Evolutionary conservation across 305 asterid species (phyloP).

Genomic region (Fraxinus greggii): DNA sequence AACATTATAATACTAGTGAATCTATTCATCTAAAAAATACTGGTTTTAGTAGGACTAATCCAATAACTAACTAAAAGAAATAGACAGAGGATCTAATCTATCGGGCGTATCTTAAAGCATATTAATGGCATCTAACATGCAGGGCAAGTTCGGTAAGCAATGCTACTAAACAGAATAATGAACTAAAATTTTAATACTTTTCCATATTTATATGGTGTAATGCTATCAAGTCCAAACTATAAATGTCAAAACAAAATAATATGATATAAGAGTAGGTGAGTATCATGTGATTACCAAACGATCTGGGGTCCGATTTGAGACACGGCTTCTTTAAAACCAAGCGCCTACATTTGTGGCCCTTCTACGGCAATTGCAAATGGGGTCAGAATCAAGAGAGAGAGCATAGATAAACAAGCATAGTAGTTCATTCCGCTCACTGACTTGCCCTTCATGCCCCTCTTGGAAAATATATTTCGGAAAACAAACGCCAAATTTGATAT

Average conservation of each 20-base stretch:
- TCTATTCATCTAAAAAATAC: too few species aligned
- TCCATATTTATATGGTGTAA: too few species aligned
- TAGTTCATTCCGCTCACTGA: conserved; percentile 95
- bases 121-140: not conserved
- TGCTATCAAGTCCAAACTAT: not conserved
- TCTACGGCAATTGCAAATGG: conserved; percentile 95
- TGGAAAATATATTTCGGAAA: conserved; percentile 52
- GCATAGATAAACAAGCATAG: conserved; percentile 80
- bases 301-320: conserved; percentile 82
- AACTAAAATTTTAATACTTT: not conserved
- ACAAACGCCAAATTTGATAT: conserved; percentile 55
- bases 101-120: not conserved
- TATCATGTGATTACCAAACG: conserved; percentile 59
- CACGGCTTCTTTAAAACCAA: conserved; percentile 60
- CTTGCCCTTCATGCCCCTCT: conserved; percentile 74
- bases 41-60: too few species aligned
- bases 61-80: not conserved
- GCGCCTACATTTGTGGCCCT: conserved; percentile 91
- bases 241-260: not conserved
- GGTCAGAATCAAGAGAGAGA: conserved; percentile 75
- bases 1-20: too few species aligned
- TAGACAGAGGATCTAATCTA: not conserved
- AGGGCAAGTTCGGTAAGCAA: not conserved
- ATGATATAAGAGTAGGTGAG: conserved; percentile 26
- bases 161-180: not conserved